Evolutionary conservation across 176 grass and related monocot species (phyloP).

Genomic region (Tillandsia fasciculata): DNA sequence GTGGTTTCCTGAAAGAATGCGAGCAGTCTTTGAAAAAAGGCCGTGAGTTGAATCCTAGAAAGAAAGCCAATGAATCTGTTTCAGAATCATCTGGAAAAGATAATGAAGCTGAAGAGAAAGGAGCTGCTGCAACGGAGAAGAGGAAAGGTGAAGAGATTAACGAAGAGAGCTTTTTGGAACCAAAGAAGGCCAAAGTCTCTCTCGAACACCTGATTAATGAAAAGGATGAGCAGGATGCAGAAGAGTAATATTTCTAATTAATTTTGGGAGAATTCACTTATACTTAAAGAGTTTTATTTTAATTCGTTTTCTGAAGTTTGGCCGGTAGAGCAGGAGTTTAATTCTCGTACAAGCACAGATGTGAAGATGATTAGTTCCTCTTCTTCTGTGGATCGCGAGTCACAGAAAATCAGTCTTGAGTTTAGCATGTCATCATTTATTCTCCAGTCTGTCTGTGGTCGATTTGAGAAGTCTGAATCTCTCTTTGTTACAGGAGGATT

Average conservation of each 20-base stretch:
- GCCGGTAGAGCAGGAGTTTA: not conserved
- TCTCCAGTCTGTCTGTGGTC: too few relatives aligned
- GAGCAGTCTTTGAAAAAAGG: constrained; percentile 48
- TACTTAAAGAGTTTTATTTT: not conserved
- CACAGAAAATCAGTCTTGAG: not conserved
- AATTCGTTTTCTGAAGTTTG: not conserved
- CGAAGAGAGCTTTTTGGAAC: not conserved
- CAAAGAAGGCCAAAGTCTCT: constrained; percentile 69
- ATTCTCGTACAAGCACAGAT: not conserved
- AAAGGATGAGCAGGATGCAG: constrained; percentile 48
- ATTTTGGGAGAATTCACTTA: too few relatives aligned
- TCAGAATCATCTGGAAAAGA: constrained; percentile 17
- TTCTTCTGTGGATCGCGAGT: not conserved
- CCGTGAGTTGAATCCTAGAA: constrained; percentile 20
- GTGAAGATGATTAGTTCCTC: not conserved
- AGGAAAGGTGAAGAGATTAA: constrained; percentile 37
- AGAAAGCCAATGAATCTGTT: constrained; percentile 22
- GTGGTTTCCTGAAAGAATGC: constrained; percentile 47
- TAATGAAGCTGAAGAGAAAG: constrained; percentile 17
- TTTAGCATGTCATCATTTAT: too few relatives aligned
- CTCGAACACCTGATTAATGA: constrained; percentile 65
- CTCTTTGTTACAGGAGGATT: too few relatives aligned
- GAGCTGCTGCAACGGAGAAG: constrained; percentile 37
- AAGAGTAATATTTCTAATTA: constrained; percentile 8
- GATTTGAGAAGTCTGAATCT: too few relatives aligned